Percentiles rank a stretch among this genome's conserved stretches.
Conservation (phyloP, 1,139 yeast species). For the Nakaseomyces uthaithaninus region DNA sequence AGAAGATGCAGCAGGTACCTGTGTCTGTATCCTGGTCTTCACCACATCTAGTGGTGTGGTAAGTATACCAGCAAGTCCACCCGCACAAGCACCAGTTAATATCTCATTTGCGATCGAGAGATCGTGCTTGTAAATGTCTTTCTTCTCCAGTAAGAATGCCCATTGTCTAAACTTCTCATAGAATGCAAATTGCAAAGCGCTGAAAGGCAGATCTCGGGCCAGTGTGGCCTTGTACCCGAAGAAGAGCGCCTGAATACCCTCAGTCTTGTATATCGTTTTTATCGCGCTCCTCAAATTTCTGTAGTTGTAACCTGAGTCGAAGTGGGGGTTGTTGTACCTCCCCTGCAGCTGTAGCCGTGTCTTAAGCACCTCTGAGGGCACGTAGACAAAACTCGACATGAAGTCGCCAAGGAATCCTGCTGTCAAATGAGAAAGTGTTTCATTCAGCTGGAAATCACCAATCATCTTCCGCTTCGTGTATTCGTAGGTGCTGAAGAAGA, state of each 20-base stretch:
- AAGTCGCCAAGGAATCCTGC: slow-evolving; percentile 91
- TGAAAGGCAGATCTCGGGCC: slow-evolving; percentile 85
- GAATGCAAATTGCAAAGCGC: slow-evolving; percentile 92
- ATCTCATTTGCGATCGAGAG: slow-evolving; percentile 59
- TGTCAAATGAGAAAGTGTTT: slow-evolving; percentile 66
- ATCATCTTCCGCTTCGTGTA: slow-evolving; percentile 64
- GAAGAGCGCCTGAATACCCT: slow-evolving; percentile 70
- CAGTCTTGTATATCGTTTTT: slow-evolving; percentile 50
- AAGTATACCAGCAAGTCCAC: slow-evolving; percentile 83
- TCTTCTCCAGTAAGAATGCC: slow-evolving; percentile 39
- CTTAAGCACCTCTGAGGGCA: slow-evolving; percentile 95
- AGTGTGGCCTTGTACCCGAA: slow-evolving; percentile 92
- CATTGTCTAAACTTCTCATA: slow-evolving; percentile 73
- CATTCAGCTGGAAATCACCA: slow-evolving; percentile 57
- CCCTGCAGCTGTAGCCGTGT: slow-evolving; percentile 93
- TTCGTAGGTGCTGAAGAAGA: slow-evolving; percentile 88
- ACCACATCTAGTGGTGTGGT: slow-evolving; percentile 89
- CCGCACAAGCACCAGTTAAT: slow-evolving; percentile 89
- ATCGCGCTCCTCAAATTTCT: slow-evolving; percentile 63
- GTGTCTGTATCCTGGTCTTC: slow-evolving; percentile 88
- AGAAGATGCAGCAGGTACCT: slow-evolving; percentile 29
- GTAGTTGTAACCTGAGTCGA: slow-evolving; percentile 81
- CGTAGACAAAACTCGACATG: slow-evolving; percentile 83
- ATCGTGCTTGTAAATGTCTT: slow-evolving; percentile 32
- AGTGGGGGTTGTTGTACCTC: slow-evolving; percentile 66